These are phyloP conservation scores for Pterocarpus santalinus DNA, from an alignment of 306 rosid genomes.

Conservation along the genomic window DNA sequence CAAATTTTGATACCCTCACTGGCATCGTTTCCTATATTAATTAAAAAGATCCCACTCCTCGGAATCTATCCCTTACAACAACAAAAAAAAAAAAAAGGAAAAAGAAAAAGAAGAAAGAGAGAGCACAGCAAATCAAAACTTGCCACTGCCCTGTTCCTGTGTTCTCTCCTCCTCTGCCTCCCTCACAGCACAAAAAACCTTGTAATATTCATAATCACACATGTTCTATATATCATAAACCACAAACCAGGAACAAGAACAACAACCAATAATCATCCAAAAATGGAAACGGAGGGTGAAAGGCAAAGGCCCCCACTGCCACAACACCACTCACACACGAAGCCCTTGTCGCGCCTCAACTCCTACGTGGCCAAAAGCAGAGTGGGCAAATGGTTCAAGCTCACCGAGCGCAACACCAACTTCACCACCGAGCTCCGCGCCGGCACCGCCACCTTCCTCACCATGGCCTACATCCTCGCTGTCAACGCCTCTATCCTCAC, in stretches of 20 bases:
- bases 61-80: constrained; percentile 48
- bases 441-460: constrained; percentile 96
- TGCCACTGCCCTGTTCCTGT: constrained; percentile 26
- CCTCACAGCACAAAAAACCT: constrained; percentile 1
- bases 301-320: constrained; percentile 48
- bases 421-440: constrained; percentile 99
- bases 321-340: constrained; percentile 17
- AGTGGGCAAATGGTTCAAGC: constrained; percentile 80
- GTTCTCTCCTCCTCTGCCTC: constrained; percentile 15
- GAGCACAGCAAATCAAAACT: constrained; percentile 18
- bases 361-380: constrained; percentile 57
- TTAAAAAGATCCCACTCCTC: constrained; percentile 51
- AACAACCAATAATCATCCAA: neutral
- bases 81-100: neutral
- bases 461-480: constrained; percentile 99
- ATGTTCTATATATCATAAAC: neutral
- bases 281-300: constrained; percentile 50
- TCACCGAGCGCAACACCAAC: constrained; percentile 75
- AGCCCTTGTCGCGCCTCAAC: constrained; percentile 69
- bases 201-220: constrained; percentile 1
- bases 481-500: constrained; percentile 95
- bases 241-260: neutral
- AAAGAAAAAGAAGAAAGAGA: too few relatives aligned
- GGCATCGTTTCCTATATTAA: constrained; percentile 7
- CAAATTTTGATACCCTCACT: neutral